These are phyloP conservation scores for Sporothrix mexicana DNA, from an alignment of 2,329 filamentous ascomycete genomes.

Conservation along the genomic window DNA sequence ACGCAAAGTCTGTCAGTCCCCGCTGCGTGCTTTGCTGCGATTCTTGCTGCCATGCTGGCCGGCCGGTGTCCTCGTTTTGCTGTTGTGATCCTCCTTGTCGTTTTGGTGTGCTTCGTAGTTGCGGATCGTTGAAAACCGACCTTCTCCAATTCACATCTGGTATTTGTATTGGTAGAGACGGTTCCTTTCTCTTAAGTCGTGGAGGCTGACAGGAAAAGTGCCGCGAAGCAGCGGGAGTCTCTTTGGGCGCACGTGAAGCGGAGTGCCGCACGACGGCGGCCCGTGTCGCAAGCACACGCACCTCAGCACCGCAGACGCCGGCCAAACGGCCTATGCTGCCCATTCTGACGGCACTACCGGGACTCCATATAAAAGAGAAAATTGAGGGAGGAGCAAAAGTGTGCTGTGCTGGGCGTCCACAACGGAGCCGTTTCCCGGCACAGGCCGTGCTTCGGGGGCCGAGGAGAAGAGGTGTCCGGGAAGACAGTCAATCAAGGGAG, in stretches of 20 bases:
- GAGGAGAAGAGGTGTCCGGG: too few relatives aligned
- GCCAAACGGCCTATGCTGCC: conserved; percentile 7
- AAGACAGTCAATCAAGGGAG: not conserved
- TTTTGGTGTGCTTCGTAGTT: too few relatives aligned
- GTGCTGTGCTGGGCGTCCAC: not conserved
- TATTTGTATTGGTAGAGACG: too few relatives aligned
- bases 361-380: conserved; percentile 5
- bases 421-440: too few relatives aligned
- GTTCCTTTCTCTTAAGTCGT: not conserved
- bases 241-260: not conserved
- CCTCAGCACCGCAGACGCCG: not conserved
- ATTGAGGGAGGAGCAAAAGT: not conserved
- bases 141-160: too few relatives aligned
- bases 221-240: not conserved
- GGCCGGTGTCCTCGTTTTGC: too few relatives aligned
- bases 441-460: too few relatives aligned
- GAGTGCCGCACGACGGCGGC: not conserved
- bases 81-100: too few relatives aligned
- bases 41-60: too few relatives aligned
- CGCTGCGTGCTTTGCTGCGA: too few relatives aligned
- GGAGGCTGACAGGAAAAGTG: conserved; percentile 11
- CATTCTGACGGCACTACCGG: conserved; percentile 6
- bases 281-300: not conserved
- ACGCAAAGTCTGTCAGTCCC: too few relatives aligned
- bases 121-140: too few relatives aligned